A percentile compares a stretch with the other conserved stretches of the same genome.
phyloP scores from a whole-genome alignment of 2,329 filamentous ascomycete species.

The Epichloe elymi region DNA sequence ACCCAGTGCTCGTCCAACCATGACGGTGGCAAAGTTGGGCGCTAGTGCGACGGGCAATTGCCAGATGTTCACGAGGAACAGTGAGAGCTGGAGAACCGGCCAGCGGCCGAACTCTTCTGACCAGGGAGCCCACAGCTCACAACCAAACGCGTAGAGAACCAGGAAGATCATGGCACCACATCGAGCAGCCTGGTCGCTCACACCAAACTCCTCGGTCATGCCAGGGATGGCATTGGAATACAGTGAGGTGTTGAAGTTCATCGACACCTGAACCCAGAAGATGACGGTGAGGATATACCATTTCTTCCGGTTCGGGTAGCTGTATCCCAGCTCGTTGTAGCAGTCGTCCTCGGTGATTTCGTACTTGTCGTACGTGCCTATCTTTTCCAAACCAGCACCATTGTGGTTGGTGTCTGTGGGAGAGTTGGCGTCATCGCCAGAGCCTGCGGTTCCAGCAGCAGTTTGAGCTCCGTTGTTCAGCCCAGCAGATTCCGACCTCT shows the following conservation, averaged over 20 bases:
- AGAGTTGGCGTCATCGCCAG: conserved; percentile 7
- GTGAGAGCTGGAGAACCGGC: conserved; percentile 58
- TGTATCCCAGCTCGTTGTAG: conserved; percentile 51
- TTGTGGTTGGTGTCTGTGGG: conserved; percentile 19
- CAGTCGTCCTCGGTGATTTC: conserved; percentile 45
- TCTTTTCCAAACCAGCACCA: conserved; percentile 19
- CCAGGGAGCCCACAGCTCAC: conserved; percentile 82
- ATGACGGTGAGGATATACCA: conserved; percentile 63
- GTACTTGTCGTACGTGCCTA: conserved; percentile 26
- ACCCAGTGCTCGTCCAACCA: conserved; percentile 58
- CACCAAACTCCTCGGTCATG: conserved; percentile 52
- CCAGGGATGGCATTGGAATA: conserved; percentile 57
- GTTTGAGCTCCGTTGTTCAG: conserved; percentile 1
- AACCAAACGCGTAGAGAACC: conserved; percentile 70
- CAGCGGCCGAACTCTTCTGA: conserved; percentile 70
- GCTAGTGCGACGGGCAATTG: conserved; percentile 60
- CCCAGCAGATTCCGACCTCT: conserved; percentile 14
- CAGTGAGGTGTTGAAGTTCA: conserved; percentile 68
- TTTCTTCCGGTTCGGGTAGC: conserved; percentile 49
- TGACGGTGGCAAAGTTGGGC: conserved; percentile 56
- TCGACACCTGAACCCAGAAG: conserved; percentile 60
- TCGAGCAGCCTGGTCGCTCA: conserved; percentile 56
- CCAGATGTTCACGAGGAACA: conserved; percentile 68
- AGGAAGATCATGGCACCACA: conserved; percentile 69
- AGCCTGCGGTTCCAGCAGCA: conserved; percentile 1